Percentiles rank a stretch among this genome's conserved stretches.
phyloP scores from a whole-genome alignment of 2,329 filamentous ascomycete species.

The Colletotrichum tofieldiae region DNA sequence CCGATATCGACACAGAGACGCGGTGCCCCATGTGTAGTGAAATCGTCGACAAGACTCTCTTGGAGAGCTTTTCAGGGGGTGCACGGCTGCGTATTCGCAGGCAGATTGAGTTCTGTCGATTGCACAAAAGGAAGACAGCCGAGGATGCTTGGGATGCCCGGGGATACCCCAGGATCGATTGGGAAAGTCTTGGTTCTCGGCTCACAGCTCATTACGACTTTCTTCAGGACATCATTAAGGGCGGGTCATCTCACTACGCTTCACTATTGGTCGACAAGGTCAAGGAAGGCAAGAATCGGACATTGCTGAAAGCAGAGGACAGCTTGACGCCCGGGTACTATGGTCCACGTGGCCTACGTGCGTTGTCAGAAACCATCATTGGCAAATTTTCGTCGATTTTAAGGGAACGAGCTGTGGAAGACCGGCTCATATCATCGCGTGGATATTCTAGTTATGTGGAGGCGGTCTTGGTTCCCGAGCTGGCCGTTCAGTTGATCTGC shows the following conservation, averaged over 20 bases:
- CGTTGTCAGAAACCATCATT: conserved; percentile 81
- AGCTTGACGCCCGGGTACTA: conserved; percentile 85
- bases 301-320: conserved; percentile 71
- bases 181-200: conserved; percentile 73
- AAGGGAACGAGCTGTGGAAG: conserved; percentile 73
- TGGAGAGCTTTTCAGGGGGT: conserved; percentile 67
- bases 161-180: conserved; percentile 81
- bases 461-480: conserved; percentile 83
- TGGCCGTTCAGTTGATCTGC: conserved; percentile 69
- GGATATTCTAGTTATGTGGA: conserved; percentile 81
- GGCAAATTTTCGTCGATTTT: conserved; percentile 71
- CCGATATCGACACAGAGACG: conserved; percentile 24
- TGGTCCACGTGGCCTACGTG: conserved; percentile 79
- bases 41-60: conserved; percentile 67
- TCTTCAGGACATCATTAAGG: conserved; percentile 73
- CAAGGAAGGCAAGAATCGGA: conserved; percentile 71
- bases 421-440: conserved; percentile 76
- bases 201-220: conserved; percentile 69
- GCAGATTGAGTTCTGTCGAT: conserved; percentile 75
- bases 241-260: conserved; percentile 74
- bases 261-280: conserved; percentile 69
- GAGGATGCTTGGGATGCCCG: conserved; percentile 62
- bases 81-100: conserved; percentile 68
- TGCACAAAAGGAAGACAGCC: conserved; percentile 73
- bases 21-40: conserved; percentile 78